phyloP scores from a whole-genome alignment of 2,329 filamentous ascomycete genomes.

The Aspergillus latus region DNA sequence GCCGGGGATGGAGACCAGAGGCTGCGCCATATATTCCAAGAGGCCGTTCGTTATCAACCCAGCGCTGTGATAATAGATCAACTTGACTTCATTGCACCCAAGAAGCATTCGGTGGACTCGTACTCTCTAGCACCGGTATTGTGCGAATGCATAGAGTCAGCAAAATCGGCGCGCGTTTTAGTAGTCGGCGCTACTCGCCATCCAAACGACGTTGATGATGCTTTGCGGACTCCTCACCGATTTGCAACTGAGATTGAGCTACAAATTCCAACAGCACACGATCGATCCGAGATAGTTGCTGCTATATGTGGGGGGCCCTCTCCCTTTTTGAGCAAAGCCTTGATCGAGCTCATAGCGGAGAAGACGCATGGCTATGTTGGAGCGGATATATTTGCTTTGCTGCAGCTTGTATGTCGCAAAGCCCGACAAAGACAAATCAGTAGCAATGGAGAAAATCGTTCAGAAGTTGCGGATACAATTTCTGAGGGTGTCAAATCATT shows the following conservation, averaged over 20 bases:
- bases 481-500: background rate
- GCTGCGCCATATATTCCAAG: constrained; percentile 67
- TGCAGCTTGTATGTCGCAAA: constrained; percentile 53
- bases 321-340: constrained; percentile 51
- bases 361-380: constrained; percentile 86
- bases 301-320: constrained; percentile 52
- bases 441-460: background rate
- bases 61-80: constrained; percentile 79
- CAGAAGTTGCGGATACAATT: background rate
- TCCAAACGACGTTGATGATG: constrained; percentile 68
- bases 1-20: constrained; percentile 51
- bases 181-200: constrained; percentile 75
- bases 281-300: constrained; percentile 72
- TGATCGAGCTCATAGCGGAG: constrained; percentile 64
- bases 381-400: constrained; percentile 68
- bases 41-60: constrained; percentile 67
- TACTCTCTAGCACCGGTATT: constrained; percentile 42
- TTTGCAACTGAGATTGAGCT: constrained; percentile 70
- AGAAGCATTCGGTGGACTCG: constrained; percentile 51
- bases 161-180: constrained; percentile 58
- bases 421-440: constrained; percentile 35
- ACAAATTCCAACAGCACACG: constrained; percentile 70
- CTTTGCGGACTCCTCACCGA: constrained; percentile 64
- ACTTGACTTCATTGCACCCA: constrained; percentile 67
- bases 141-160: constrained; percentile 38